A percentile compares a stretch with the other conserved stretches of the same genome.
Conservation (phyloP, 331 rosid species). For the Cucumis variabilis region DNA sequence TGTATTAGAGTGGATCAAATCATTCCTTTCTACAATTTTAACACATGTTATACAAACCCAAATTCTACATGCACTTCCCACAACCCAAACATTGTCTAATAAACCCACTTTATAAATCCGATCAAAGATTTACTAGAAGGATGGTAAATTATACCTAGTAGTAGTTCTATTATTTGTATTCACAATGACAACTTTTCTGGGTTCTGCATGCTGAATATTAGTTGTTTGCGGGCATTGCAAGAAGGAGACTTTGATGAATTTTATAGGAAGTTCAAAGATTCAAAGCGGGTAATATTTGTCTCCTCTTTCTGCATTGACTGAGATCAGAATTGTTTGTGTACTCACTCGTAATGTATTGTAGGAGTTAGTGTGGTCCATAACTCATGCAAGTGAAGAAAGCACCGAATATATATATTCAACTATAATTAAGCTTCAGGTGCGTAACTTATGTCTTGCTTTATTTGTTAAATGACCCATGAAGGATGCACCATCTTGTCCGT, state of each 20-base stretch:
- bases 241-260: constrained; percentile 80
- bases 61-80: not conserved
- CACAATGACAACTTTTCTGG: constrained; percentile 11
- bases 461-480: not conserved
- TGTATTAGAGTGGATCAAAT: not conserved
- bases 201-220: constrained; percentile 36
- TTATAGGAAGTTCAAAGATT: constrained; percentile 60
- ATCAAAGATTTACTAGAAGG: not conserved
- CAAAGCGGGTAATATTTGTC: constrained; percentile 76
- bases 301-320: constrained; percentile 28
- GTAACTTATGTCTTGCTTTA: not conserved
- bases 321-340: constrained; percentile 33
- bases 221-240: constrained; percentile 91
- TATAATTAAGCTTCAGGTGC: constrained; percentile 88
- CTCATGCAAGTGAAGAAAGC: constrained; percentile 93
- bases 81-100: not conserved
- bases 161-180: not conserved
- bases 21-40: not conserved
- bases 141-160: not conserved
- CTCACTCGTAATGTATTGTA: constrained; percentile 40
- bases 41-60: not conserved
- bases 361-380: constrained; percentile 89
- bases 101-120: not conserved
- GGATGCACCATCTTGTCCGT: not conserved
- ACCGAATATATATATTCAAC: constrained; percentile 80